Evolutionary conservation across 352 stramenopile species (phyloP).

Genomic region (Pythium utonaiense): DNA sequence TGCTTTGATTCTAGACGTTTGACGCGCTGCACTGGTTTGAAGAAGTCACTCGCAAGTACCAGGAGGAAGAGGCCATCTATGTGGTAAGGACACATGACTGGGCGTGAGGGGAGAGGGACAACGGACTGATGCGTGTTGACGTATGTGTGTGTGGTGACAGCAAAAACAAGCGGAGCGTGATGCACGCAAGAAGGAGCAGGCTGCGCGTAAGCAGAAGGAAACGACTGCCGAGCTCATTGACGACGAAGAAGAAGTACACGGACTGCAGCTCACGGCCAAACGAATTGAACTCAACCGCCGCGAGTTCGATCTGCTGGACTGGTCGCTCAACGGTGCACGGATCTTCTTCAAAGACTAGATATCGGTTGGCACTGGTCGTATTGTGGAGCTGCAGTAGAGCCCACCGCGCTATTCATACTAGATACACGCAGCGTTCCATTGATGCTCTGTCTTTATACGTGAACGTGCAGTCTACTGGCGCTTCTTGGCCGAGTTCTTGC

Average conservation of each 20-base stretch:
- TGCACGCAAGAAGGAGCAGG: slow-evolving; percentile 70
- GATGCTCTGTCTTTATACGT: not conserved
- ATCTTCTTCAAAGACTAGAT: slow-evolving; percentile 91
- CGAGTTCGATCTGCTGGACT: slow-evolving; percentile 89
- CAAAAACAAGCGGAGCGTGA: slow-evolving; percentile 83
- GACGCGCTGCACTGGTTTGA: slow-evolving; percentile 91
- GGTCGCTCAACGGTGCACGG: slow-evolving; percentile 86
- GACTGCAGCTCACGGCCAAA: slow-evolving; percentile 84
- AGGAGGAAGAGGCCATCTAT: slow-evolving; percentile 76
- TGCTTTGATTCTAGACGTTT: slow-evolving; percentile 51
- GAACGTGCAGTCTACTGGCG: slow-evolving; percentile 33
- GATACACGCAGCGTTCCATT: not conserved
- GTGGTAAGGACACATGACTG: slow-evolving; percentile 49
- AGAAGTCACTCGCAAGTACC: slow-evolving; percentile 84
- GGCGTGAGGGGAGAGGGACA: too few relatives aligned
- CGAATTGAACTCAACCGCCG: slow-evolving; percentile 83
- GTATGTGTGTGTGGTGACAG: slow-evolving; percentile 22
- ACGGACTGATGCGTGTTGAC: too few relatives aligned
- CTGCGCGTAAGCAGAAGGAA: slow-evolving; percentile 75
- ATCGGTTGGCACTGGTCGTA: too few relatives aligned
- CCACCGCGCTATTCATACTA: not conserved
- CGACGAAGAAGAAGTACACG: slow-evolving; percentile 84
- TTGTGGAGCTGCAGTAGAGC: too few relatives aligned
- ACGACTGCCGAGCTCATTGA: slow-evolving; percentile 83
- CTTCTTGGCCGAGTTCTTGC: slow-evolving; percentile 49